Evolutionary conservation across 345 rosid species (phyloP).

Genomic region (Lepidium africanum): DNA sequence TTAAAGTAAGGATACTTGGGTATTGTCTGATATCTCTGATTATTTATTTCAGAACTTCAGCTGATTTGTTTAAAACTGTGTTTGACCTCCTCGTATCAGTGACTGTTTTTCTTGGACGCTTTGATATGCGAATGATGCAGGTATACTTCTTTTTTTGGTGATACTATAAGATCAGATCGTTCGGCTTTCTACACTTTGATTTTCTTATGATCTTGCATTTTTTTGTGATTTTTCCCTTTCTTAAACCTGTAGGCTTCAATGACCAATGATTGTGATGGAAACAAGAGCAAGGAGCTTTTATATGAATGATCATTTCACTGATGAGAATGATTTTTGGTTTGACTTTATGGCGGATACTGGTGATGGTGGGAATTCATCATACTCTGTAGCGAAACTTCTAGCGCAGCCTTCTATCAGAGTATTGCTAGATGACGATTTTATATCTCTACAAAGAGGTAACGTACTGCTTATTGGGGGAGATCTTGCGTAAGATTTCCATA

Average conservation of each 20-base stretch:
- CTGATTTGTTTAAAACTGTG: slow-evolving; percentile 88
- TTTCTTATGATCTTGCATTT: background rate
- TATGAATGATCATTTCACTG: slow-evolving; percentile 71
- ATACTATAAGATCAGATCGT: background rate
- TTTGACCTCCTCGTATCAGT: slow-evolving; percentile 95
- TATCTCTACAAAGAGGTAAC: slow-evolving; percentile 52
- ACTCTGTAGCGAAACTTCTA: slow-evolving; percentile 69
- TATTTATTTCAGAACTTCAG: slow-evolving; percentile 73
- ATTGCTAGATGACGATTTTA: slow-evolving; percentile 34
- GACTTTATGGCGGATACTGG: slow-evolving; percentile 98
- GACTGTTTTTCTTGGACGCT: slow-evolving; percentile 87
- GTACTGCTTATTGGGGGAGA: slow-evolving; percentile 89
- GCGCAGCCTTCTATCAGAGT: slow-evolving; percentile 64
- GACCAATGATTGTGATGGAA: slow-evolving; percentile 48
- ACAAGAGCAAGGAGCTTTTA: slow-evolving; percentile 42
- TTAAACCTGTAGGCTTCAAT: slow-evolving; percentile 62
- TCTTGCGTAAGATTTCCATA: slow-evolving; percentile 71
- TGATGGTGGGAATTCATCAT: slow-evolving; percentile 93
- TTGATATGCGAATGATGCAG: slow-evolving; percentile 99
- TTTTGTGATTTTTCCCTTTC: background rate
- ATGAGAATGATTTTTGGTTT: slow-evolving; percentile 76
- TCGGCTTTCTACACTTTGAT: background rate
- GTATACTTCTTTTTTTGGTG: slow-evolving; percentile 26
- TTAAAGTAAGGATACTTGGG: background rate
- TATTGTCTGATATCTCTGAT: slow-evolving; percentile 8